Conservation (phyloP, 805 yeast species). For the Candida boidinii region DNA sequence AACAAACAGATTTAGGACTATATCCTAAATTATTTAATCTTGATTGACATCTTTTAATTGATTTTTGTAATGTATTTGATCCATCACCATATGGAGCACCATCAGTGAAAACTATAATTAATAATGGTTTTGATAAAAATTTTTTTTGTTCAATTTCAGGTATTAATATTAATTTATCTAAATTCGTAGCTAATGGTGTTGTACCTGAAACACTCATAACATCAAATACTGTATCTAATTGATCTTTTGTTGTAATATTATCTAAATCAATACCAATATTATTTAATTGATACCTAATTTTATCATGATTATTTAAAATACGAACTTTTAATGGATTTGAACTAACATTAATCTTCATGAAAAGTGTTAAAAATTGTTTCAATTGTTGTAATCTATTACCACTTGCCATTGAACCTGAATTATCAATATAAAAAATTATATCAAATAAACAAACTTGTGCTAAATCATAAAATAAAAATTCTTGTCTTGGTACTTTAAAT, state of each 20-base stretch:
- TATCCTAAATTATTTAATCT: constrained; percentile 4
- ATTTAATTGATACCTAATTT: constrained; percentile 5
- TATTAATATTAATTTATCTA: constrained; percentile 10
- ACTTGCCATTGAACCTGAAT: constrained; percentile 15
- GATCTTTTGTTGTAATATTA: constrained; percentile 10
- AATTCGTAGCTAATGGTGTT: constrained; percentile 15
- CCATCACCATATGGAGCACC: constrained; percentile 16
- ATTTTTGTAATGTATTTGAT: constrained; percentile 5
- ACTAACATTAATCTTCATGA: constrained; percentile 14
- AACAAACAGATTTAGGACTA: constrained; percentile 12
- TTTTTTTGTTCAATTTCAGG: constrained; percentile 11
- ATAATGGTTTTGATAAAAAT: constrained; percentile 9
- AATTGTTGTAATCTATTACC: constrained; percentile 14
- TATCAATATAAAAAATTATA: constrained; percentile 14
- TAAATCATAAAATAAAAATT: constrained; percentile 15
- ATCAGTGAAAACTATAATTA: constrained; percentile 15
- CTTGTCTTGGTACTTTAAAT: constrained; percentile 10
- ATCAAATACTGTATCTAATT: constrained; percentile 8
- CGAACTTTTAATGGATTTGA: constrained; percentile 12
- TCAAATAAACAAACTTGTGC: constrained; percentile 15
- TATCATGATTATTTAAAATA: constrained; percentile 15
- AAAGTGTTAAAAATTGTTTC: constrained; percentile 10
- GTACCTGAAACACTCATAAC: constrained; percentile 12
- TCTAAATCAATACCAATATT: constrained; percentile 9
- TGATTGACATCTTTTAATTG: constrained; percentile 8